Base-by-base conservation (phyloP, 331 rosid species). In the Saraca asoca region DNA sequence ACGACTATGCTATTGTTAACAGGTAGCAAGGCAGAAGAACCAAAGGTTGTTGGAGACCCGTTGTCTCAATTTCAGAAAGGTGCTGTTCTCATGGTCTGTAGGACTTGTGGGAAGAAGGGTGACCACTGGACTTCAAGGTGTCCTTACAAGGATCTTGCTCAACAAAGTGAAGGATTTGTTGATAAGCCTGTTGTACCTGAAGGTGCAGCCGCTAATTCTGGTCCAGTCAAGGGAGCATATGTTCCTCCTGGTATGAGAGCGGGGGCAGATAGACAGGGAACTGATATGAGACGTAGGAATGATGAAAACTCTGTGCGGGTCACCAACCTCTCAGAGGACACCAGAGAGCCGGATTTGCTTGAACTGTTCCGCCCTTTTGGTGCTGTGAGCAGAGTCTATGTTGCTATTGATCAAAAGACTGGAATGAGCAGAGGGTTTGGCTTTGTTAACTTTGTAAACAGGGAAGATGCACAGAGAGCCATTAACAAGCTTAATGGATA, bases 101-200 rank as follows among this genome's bases (percentile, higher is more conserved):
- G 97, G 61, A 88, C 91, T 16, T 94, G 99, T 74, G 95, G 97
- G 45, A 94, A 88, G 82, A 90, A 94, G 74, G 99, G 99, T 45
- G 99, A 94, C 52, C 97, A 94, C 72, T 94, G 98, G 99, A 94
- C 96, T 46, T 86, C 98, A 18, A 83, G 89, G 77, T 93, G 98
- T 69, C 98, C 98, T 0, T 90, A 88, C 85, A 94, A 94, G 81
- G 99, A 94, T 82, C 95, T 94, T 0, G 89, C 95, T 5, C 78
- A 43, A 9, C 95, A 69, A 5, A 3, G 84, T 2, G 97, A 86
- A 45, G 78, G 69, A 33, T 85, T 84, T 2, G 60, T 59, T 13
- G 98, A 93, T 48, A 93, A 88, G 71, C 82, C 91, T 69, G 18
- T 83, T 2, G 58, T 80, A 7, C 18, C 95, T 0, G 96, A 88